Evolutionary conservation across 1,139 yeast species (phyloP).

Genomic region (Blastobotrys niveus): DNA sequence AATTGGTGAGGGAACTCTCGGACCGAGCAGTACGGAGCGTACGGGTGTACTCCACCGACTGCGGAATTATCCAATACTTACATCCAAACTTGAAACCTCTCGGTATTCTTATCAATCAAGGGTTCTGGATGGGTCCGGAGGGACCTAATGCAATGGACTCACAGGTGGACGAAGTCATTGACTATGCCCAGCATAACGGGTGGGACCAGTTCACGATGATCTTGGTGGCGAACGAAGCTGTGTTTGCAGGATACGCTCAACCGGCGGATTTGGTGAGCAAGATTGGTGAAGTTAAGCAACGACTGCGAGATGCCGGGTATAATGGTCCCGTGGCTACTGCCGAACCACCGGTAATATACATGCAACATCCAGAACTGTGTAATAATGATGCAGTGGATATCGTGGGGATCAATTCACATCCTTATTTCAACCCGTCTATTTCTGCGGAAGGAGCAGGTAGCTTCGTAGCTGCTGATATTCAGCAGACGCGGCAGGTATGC

Average conservation of each 20-base stretch:
- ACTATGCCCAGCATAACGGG: constrained; percentile 41
- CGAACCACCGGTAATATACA: constrained; percentile 78
- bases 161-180: constrained; percentile 49
- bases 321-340: constrained; percentile 73
- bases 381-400: constrained; percentile 60
- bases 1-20: constrained; percentile 55
- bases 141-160: constrained; percentile 68
- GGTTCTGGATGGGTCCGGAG: constrained; percentile 62
- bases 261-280: constrained; percentile 56
- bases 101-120: constrained; percentile 76
- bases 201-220: constrained; percentile 71
- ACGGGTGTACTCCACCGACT: constrained; percentile 82
- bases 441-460: constrained; percentile 64
- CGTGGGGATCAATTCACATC: constrained; percentile 81
- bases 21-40: constrained; percentile 58
- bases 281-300: constrained; percentile 55
- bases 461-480: constrained; percentile 61
- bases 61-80: constrained; percentile 61
- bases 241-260: constrained; percentile 54
- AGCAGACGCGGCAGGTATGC: constrained; percentile 44
- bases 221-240: constrained; percentile 85
- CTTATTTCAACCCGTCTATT: constrained; percentile 65
- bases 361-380: constrained; percentile 61
- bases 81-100: constrained; percentile 54
- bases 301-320: constrained; percentile 63